Evolutionary conservation across 2,329 filamentous ascomycete species (phyloP).

Genomic region (Venturiaceae sp.): DNA sequence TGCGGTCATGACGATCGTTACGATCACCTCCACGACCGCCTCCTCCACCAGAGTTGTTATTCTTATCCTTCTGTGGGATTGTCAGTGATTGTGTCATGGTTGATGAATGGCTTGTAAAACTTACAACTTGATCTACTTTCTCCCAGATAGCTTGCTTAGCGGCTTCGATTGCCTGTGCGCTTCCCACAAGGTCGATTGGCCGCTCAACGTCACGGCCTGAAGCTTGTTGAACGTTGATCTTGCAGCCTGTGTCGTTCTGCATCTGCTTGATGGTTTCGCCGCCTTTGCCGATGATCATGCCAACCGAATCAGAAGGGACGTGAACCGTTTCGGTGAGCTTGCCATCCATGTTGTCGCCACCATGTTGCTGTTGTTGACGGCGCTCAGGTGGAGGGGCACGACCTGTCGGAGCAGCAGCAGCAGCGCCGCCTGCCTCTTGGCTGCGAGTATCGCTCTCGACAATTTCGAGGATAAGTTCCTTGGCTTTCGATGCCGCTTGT

Average conservation of each 20-base stretch:
- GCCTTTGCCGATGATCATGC: conserved; percentile 93
- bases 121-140: conserved; percentile 81
- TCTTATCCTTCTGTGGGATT: conserved; percentile 34
- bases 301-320: conserved; percentile 83
- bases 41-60: conserved; percentile 24
- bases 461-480: conserved; percentile 86
- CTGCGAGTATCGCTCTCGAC: conserved; percentile 76
- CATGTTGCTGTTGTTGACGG: not conserved
- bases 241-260: conserved; percentile 79
- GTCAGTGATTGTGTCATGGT: not conserved
- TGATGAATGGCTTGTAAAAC: conserved; percentile 23
- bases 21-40: conserved; percentile 19
- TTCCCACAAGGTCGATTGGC: conserved; percentile 78
- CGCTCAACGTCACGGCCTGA: conserved; percentile 71
- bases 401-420: conserved; percentile 3
- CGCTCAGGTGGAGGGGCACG: not conserved
- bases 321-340: conserved; percentile 76
- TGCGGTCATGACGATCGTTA: conserved; percentile 21
- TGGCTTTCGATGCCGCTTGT: conserved; percentile 65
- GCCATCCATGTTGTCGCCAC: conserved; percentile 21
- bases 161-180: conserved; percentile 63
- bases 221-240: conserved; percentile 85
- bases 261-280: conserved; percentile 93
- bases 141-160: conserved; percentile 83
- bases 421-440: conserved; percentile 18